Conservation (phyloP, 2,329 filamentous ascomycete species). For the Trichoderma citrinoviride region DNA sequence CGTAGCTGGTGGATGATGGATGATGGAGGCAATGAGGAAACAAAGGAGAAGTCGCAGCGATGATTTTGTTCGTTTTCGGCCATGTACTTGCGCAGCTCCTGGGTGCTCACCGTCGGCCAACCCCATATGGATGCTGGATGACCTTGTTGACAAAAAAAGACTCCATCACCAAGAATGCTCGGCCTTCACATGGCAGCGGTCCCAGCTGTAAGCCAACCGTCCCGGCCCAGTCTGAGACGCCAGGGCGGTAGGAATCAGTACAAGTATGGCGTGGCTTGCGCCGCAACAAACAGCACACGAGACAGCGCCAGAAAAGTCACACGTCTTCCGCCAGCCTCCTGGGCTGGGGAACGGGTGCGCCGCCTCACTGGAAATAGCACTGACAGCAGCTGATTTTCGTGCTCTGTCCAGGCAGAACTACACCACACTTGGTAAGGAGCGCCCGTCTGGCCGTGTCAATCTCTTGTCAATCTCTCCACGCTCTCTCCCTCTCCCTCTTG, state of each 20-base stretch:
- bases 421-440: not conserved
- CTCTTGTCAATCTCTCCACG: not conserved
- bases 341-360: slow-evolving; percentile 1
- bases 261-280: not conserved
- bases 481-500: not conserved
- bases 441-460: not conserved
- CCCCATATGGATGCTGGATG: slow-evolving; percentile 10
- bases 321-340: slow-evolving; percentile 3
- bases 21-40: not conserved
- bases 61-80: slow-evolving; percentile 6
- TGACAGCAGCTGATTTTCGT: not conserved
- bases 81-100: slow-evolving; percentile 9
- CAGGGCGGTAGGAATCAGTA: not conserved
- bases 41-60: not conserved
- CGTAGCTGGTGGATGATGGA: not conserved
- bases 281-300: slow-evolving; percentile 1
- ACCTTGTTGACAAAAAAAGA: not conserved
- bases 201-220: slow-evolving; percentile 11
- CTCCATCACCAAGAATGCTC: not conserved
- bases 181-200: slow-evolving; percentile 1
- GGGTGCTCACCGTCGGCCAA: slow-evolving; percentile 19
- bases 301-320: not conserved
- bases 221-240: slow-evolving; percentile 13
- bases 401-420: too few relatives aligned
- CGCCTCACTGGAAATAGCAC: slow-evolving; percentile 21